Base-by-base conservation (phyloP, 2,329 filamentous ascomycete genomes). In the Pyrenophora graminea region DNA sequence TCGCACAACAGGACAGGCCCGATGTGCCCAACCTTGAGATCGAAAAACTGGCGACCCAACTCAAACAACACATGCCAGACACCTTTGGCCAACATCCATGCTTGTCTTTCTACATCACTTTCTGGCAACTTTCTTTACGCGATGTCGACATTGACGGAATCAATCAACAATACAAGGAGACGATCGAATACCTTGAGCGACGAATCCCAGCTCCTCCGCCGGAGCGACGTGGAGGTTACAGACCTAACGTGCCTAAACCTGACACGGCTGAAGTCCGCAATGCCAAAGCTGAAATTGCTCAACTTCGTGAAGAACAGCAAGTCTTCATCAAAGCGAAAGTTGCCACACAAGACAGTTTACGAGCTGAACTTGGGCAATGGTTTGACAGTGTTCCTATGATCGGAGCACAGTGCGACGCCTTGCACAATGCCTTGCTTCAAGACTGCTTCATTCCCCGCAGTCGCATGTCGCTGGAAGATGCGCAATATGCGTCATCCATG, bases 361-460 rank as follows among this genome's bases (percentile, higher is more conserved):
- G 84, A 45, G 86, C 86, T 57, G 89, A 93, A 64, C 91, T 92
- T 69, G 80, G 85, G 59, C 76, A 81, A 48, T 97, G 92, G 85
- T 97, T 97, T 69, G 77, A 82, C 4, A 81, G 83, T 8, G 80
- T 85, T 58, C 61, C 70, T 6, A 82, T 83, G 53, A 77, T 82
- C 18, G 67, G 88, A 86, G 63, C 76, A 82, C 33, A 85, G 88
- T 66, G 67, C 2, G 64, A 68, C 51, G 79, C 67, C 6, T 80
- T 95, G 4, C 89, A 93, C 45, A 85, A 91, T 62, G 82, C 84
- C 3, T 76, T 99, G 15, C 82, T 99, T 8, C 91, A 97, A 73
- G 87, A 95, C 63, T 99, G 94, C 69, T 86, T 99, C 60, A 75
- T 97, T n/a, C 94, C 94, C 8, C 87, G 94, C 36, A 80, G 95